Conservation (phyloP, 345 rosid species). For the Melaleuca quinquenervia region DNA sequence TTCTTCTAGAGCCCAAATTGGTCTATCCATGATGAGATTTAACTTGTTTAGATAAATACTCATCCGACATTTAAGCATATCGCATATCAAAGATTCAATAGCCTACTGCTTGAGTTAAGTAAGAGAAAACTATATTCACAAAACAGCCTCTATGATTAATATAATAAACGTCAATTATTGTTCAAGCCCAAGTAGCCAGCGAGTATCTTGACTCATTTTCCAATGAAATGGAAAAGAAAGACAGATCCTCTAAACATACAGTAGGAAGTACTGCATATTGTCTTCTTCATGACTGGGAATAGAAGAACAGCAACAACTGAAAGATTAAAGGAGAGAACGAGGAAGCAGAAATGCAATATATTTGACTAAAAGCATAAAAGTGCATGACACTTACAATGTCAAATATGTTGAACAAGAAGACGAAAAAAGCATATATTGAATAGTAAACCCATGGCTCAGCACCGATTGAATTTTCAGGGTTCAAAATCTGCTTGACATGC, state of each 20-base stretch:
- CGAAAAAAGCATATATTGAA: slow-evolving; percentile 77
- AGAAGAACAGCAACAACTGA: background rate
- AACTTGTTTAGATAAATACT: background rate
- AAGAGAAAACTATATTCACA: background rate
- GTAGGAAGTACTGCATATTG: background rate
- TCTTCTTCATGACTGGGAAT: background rate
- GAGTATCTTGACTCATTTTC: background rate
- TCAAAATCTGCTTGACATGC: slow-evolving; percentile 69
- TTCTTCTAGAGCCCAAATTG: background rate
- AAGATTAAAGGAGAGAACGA: background rate
- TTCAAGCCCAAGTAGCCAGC: background rate
- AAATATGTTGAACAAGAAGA: slow-evolving; percentile 84
- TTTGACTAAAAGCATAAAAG: background rate
- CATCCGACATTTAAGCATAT: background rate
- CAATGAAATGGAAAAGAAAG: background rate
- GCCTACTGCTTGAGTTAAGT: background rate
- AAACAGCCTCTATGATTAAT: background rate
- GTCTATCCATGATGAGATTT: background rate
- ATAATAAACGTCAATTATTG: background rate
- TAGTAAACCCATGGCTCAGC: slow-evolving; percentile 93
- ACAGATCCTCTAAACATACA: background rate
- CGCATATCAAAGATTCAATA: background rate
- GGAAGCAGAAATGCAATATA: background rate
- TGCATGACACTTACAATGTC: slow-evolving; percentile 68
- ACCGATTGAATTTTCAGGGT: slow-evolving; percentile 76